Evolutionary conservation across 1,139 yeast species (phyloP).

Genomic region (Suhomyces panamericanus): DNA sequence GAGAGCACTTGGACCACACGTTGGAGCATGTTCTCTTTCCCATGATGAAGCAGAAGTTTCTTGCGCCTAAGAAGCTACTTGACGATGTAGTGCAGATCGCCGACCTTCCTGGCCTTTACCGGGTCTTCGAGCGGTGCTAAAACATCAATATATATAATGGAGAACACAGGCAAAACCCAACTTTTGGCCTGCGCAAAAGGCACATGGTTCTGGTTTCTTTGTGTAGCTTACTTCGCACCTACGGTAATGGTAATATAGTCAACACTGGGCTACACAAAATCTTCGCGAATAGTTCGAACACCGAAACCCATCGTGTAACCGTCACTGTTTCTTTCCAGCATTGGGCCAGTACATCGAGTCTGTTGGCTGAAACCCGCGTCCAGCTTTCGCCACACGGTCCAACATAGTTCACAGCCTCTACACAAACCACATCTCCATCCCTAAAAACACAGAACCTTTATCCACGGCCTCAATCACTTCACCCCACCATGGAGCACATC

Average conservation of each 20-base stretch:
- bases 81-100: constrained; percentile 79
- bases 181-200: too few species aligned
- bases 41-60: constrained; percentile 56
- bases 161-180: too few species aligned
- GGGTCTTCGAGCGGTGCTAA: constrained; percentile 84
- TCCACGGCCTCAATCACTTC: too few species aligned
- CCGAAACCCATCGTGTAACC: constrained; percentile 1
- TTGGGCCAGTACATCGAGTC: too few species aligned
- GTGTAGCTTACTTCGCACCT: too few species aligned
- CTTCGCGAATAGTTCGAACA: constrained; percentile 2
- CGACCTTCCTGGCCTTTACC: constrained; percentile 85
- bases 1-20: constrained; percentile 25
- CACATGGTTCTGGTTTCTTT: too few species aligned
- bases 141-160: too few species aligned
- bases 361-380: not conserved
- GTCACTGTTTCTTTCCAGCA: too few species aligned
- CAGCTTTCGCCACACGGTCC: not conserved
- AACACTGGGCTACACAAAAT: not conserved
- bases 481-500: constrained; percentile 6
- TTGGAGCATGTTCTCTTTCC: constrained; percentile 71
- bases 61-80: constrained; percentile 59
- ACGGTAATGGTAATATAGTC: too few species aligned
- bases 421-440: too few species aligned
- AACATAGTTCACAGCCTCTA: too few species aligned
- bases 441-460: too few species aligned